These are phyloP conservation scores for Platanthera zijinensis DNA, from an alignment of 106 monocot genomes.

Conservation along the genomic window DNA sequence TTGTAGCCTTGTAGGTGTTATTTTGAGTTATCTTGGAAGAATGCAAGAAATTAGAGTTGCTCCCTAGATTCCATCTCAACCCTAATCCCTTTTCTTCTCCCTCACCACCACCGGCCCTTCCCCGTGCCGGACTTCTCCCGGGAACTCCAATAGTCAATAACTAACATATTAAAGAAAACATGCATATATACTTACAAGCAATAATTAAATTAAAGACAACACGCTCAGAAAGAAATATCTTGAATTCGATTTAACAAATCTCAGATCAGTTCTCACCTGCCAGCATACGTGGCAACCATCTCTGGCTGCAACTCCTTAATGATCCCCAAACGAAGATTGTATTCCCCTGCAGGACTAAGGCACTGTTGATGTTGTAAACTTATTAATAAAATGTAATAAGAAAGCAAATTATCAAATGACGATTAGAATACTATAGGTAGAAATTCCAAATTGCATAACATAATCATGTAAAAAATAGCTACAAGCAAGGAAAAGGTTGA, in stretches of 20 bases:
- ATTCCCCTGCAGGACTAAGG: conserved; percentile 99
- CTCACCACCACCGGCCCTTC: no score
- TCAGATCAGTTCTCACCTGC: conserved; percentile 44
- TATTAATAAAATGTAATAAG: neutral
- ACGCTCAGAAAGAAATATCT: neutral
- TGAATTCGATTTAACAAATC: neutral
- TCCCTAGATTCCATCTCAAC: no score
- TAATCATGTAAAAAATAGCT: neutral
- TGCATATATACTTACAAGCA: no score
- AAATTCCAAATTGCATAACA: neutral
- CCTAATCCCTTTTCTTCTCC: no score
- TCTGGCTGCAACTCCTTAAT: conserved; percentile 97
- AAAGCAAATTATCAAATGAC: neutral
- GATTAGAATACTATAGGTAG: neutral
- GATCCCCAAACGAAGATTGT: conserved; percentile 94
- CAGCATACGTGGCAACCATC: conserved; percentile 90
- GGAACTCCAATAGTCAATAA: no score
- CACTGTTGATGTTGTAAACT: conserved; percentile 38
- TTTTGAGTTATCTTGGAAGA: no score
- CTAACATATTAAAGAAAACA: no score
- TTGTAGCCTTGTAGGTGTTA: no score
- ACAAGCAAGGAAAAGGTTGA: neutral
- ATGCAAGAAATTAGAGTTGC: no score
- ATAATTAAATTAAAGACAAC: neutral
- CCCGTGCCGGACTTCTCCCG: no score